Evolutionary conservation across 176 grass and related monocot genomes (phyloP).

Genomic region (Raddia distichophylla): DNA sequence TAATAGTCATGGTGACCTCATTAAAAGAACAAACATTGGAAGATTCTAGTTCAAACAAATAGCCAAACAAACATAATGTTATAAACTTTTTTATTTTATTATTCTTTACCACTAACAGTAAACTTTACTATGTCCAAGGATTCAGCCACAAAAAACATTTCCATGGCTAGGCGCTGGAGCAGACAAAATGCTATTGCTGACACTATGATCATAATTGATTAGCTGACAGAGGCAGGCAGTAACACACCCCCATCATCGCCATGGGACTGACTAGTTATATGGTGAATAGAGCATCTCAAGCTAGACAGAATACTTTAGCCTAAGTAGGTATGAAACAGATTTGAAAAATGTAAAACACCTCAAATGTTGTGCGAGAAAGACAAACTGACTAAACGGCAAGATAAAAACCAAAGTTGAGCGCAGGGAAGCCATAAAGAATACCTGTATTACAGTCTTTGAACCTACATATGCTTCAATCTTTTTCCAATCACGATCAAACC

Average conservation of each 20-base stretch:
- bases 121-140: background rate
- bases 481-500: slow-evolving; percentile 87
- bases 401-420: background rate
- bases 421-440: slow-evolving; percentile 25
- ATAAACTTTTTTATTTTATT: background rate
- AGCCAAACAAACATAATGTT: background rate
- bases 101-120: background rate
- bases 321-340: background rate
- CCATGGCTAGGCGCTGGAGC: background rate
- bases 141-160: background rate
- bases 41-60: background rate
- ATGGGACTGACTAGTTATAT: background rate
- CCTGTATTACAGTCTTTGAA: slow-evolving; percentile 86
- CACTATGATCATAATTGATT: background rate
- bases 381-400: background rate
- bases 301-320: background rate
- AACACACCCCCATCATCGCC: background rate
- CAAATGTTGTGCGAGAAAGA: background rate
- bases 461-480: slow-evolving; percentile 74
- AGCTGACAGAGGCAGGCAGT: background rate
- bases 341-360: background rate
- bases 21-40: background rate
- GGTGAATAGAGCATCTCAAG: background rate
- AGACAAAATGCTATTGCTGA: background rate
- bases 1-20: background rate